Conservation (phyloP, 148 eudicot genomes). For the Pouteria glomerata region DNA sequence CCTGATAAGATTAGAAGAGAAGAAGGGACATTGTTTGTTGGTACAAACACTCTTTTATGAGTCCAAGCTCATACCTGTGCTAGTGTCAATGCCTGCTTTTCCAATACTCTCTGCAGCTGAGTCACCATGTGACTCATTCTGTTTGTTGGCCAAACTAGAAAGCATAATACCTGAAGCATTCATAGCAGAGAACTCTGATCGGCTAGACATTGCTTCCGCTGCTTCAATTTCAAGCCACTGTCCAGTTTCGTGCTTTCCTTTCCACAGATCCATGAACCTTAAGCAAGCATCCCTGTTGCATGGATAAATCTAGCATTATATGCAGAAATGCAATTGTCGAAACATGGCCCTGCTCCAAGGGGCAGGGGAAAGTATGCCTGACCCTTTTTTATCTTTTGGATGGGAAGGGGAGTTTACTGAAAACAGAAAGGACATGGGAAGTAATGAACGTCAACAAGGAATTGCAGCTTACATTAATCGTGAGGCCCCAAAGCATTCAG, state of each 20-base stretch:
- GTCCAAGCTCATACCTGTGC: slow-evolving; percentile 27
- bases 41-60: neutral
- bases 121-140: slow-evolving; percentile 34
- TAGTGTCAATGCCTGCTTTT: slow-evolving; percentile 22
- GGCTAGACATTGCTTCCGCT: slow-evolving; percentile 53
- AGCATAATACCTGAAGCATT: slow-evolving; percentile 62
- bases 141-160: slow-evolving; percentile 30
- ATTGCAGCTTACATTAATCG: slow-evolving; percentile 70
- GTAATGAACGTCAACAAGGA: neutral
- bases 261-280: slow-evolving; percentile 80
- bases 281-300: slow-evolving; percentile 74
- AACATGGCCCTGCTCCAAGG: too few relatives aligned
- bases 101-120: slow-evolving; percentile 49
- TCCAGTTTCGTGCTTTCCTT: slow-evolving; percentile 89
- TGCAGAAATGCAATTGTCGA: neutral
- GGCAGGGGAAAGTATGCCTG: too few relatives aligned
- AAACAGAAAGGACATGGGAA: neutral
- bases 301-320: slow-evolving; percentile 5
- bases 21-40: neutral
- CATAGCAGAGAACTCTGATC: slow-evolving; percentile 39
- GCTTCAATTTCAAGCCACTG: slow-evolving; percentile 95
- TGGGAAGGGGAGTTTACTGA: neutral
- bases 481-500: slow-evolving; percentile 88
- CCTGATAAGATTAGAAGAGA: neutral
- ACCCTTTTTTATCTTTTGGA: too few relatives aligned